Evolutionary conservation across 2,329 filamentous ascomycete species (phyloP).

Genomic region (Lachnellula suecica): DNA sequence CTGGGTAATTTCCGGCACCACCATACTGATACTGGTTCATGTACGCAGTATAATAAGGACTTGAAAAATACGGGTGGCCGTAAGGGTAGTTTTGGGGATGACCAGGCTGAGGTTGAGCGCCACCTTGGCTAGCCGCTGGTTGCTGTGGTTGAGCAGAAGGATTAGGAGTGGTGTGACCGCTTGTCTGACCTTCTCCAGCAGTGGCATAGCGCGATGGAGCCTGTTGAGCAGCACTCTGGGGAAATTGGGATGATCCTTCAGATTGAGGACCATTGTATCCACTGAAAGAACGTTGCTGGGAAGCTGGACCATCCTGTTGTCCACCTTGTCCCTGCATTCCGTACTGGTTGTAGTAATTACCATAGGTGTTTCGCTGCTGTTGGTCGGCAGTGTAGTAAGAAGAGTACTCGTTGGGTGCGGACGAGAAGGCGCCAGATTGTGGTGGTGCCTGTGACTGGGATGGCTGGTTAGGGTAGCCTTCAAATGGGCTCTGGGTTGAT

Average conservation of each 20-base stretch:
- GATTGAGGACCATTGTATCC: slow-evolving; percentile 68
- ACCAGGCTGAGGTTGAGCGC: slow-evolving; percentile 37
- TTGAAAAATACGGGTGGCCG: slow-evolving; percentile 59
- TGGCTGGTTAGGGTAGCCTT: slow-evolving; percentile 58
- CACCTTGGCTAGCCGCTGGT: slow-evolving; percentile 43
- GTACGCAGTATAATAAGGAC: slow-evolving; percentile 63
- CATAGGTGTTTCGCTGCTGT: slow-evolving; percentile 71
- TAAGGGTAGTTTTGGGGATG: slow-evolving; percentile 52
- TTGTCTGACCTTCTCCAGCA: slow-evolving; percentile 73
- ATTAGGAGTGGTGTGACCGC: slow-evolving; percentile 88
- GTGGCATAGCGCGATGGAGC: slow-evolving; percentile 57
- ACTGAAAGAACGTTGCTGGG: slow-evolving; percentile 75
- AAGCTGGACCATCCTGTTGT: slow-evolving; percentile 71
- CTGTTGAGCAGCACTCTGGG: slow-evolving; percentile 69
- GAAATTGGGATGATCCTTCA: slow-evolving; percentile 67
- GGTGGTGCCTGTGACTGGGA: slow-evolving; percentile 57
- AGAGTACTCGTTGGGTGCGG: slow-evolving; percentile 76
- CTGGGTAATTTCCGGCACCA: slow-evolving; percentile 37
- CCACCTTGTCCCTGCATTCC: slow-evolving; percentile 44
- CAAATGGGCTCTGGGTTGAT: slow-evolving; percentile 57
- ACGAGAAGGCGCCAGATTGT: slow-evolving; percentile 67
- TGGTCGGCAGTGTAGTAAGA: slow-evolving; percentile 82
- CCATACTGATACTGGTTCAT: slow-evolving; percentile 51
- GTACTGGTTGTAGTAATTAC: slow-evolving; percentile 67
- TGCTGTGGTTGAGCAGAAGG: slow-evolving; percentile 61